These are phyloP conservation scores for Aspergillus chevalieri DNA, from an alignment of 2,329 filamentous ascomycete species.

Conservation along the genomic window DNA sequence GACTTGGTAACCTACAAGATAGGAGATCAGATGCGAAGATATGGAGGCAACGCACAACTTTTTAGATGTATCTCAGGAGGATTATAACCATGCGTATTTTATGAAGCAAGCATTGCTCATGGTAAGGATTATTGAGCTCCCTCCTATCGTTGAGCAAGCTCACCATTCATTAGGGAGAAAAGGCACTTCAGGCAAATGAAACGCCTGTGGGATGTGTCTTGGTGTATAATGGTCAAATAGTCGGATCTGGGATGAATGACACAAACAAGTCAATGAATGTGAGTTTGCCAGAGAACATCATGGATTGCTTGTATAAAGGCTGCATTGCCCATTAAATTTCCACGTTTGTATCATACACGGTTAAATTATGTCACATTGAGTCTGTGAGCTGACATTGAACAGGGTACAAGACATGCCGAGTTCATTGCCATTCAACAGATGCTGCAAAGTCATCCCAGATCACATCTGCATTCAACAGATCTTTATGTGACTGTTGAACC, in stretches of 20 bases:
- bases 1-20: not conserved
- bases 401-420: conserved; percentile 92
- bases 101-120: conserved; percentile 83
- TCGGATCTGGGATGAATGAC: conserved; percentile 92
- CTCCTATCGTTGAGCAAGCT: conserved; percentile 1
- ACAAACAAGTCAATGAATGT: conserved; percentile 79
- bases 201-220: conserved; percentile 96
- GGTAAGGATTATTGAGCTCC: conserved; percentile 45
- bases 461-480: conserved; percentile 65
- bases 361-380: not conserved
- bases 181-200: conserved; percentile 78
- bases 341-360: not conserved
- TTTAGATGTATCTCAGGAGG: not conserved
- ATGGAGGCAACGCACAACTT: not conserved
- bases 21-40: not conserved
- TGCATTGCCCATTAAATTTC: too few relatives aligned
- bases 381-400: conserved; percentile 40
- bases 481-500: conserved; percentile 98
- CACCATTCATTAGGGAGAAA: conserved; percentile 58
- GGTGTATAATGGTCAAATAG: conserved; percentile 69
- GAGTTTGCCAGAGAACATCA: conserved; percentile 14
- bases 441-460: conserved; percentile 58
- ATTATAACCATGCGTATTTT: conserved; percentile 52
- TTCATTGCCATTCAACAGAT: conserved; percentile 76
- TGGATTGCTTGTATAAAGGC: not conserved